phyloP scores from a whole-genome alignment of 2,329 filamentous ascomycete species.

The Colletotrichum cuscutae region DNA sequence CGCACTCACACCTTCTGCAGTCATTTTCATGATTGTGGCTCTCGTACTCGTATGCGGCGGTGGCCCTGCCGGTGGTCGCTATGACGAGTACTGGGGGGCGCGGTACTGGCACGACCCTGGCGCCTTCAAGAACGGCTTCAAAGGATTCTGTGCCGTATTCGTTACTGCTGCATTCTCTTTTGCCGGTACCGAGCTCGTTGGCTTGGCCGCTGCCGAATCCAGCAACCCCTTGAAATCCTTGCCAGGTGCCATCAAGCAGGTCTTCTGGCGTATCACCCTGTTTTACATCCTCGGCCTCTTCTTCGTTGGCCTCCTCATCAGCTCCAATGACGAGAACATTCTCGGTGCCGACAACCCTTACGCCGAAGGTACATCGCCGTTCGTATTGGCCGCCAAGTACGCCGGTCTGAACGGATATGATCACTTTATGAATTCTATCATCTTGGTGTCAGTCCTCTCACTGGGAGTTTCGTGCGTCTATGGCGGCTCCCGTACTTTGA shows the following conservation, averaged over 20 bases:
- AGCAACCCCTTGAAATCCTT: slow-evolving; percentile 77
- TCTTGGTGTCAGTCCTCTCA: slow-evolving; percentile 67
- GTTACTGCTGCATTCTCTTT: slow-evolving; percentile 81
- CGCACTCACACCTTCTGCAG: slow-evolving; percentile 2
- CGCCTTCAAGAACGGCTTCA: slow-evolving; percentile 78
- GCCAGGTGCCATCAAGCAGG: slow-evolving; percentile 86
- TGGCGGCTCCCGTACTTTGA: slow-evolving; percentile 68
- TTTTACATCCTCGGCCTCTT: slow-evolving; percentile 65
- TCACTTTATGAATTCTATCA: slow-evolving; percentile 68
- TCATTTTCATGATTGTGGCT: slow-evolving; percentile 72
- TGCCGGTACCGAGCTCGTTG: slow-evolving; percentile 79
- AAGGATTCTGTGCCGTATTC: slow-evolving; percentile 77
- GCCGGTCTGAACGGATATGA: slow-evolving; percentile 61
- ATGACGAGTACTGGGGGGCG: slow-evolving; percentile 59
- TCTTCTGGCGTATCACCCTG: slow-evolving; percentile 67
- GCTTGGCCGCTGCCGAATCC: slow-evolving; percentile 78
- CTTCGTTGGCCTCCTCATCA: slow-evolving; percentile 61
- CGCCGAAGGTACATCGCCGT: slow-evolving; percentile 55
- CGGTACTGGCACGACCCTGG: slow-evolving; percentile 61
- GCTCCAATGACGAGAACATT: slow-evolving; percentile 57
- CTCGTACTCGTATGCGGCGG: slow-evolving; percentile 70
- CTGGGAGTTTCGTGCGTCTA: slow-evolving; percentile 70
- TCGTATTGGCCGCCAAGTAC: slow-evolving; percentile 67
- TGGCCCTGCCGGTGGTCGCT: slow-evolving; percentile 60
- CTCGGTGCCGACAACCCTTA: slow-evolving; percentile 26